Percentiles rank a stretch among this genome's conserved stretches.
Conservation (phyloP, 2,329 filamentous ascomycete genomes). For the Alternaria dauci region DNA sequence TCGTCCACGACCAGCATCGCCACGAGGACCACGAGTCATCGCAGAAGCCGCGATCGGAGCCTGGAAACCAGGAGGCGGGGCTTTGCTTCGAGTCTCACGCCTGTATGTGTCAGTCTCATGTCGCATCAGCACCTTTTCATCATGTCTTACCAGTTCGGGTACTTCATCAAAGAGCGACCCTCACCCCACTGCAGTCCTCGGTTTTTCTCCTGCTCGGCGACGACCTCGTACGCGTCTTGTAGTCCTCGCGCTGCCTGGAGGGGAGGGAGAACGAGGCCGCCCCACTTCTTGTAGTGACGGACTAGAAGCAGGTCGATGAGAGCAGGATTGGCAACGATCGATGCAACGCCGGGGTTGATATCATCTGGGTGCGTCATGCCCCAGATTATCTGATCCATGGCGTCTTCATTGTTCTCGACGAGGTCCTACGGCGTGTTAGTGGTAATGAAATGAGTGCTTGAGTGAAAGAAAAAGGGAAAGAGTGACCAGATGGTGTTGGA, state of each 20-base stretch:
- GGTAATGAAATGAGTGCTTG: background rate
- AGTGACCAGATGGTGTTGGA: background rate
- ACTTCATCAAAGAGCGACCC: constrained; percentile 4
- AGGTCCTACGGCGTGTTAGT: background rate
- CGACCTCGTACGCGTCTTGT: background rate
- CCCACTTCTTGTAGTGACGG: constrained; percentile 22
- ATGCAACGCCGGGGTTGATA: constrained; percentile 7
- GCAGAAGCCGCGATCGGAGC: no score
- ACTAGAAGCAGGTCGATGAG: constrained; percentile 18
- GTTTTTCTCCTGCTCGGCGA: background rate
- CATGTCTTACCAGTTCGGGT: constrained; percentile 13
- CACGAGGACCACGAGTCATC: background rate
- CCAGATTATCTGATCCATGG: constrained; percentile 21
- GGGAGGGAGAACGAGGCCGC: constrained; percentile 17
- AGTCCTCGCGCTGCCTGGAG: constrained; percentile 4
- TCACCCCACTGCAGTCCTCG: background rate
- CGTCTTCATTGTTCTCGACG: background rate
- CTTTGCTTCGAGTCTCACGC: background rate
- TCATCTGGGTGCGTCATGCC: constrained; percentile 7
- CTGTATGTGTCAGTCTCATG: background rate
- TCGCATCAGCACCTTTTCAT: background rate
- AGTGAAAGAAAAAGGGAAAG: background rate
- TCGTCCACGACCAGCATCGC: background rate
- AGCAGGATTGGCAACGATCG: background rate
- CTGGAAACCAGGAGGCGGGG: background rate